Conservation (phyloP, 2,329 filamentous ascomycete species). For the Beauveria medogensis region DNA sequence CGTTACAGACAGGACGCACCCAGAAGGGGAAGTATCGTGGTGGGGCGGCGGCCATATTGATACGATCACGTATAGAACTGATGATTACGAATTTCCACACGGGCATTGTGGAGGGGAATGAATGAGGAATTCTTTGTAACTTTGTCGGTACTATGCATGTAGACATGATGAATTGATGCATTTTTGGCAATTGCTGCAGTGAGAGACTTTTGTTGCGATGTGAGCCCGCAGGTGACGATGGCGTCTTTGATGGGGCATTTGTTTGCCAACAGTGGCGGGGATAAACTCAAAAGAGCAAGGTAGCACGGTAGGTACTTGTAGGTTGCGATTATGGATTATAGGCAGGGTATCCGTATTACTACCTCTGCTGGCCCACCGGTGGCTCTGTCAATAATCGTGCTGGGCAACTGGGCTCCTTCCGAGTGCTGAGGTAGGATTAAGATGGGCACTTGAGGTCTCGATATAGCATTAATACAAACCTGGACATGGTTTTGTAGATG, state of each 20-base stretch:
- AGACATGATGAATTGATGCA: background rate
- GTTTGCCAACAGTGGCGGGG: background rate
- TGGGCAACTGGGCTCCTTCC: too few relatives aligned
- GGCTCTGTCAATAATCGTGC: too few relatives aligned
- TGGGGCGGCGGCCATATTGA: background rate
- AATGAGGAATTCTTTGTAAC: background rate
- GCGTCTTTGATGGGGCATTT: background rate
- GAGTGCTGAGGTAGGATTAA: too few relatives aligned
- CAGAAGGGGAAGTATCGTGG: background rate
- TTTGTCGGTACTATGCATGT: background rate
- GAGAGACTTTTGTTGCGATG: background rate
- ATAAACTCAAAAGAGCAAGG: too few relatives aligned
- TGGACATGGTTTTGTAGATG: too few relatives aligned
- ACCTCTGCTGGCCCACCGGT: too few relatives aligned
- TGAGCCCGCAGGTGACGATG: background rate
- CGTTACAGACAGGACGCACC: background rate
- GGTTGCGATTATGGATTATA: too few relatives aligned
- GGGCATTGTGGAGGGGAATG: background rate
- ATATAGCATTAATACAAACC: too few relatives aligned
- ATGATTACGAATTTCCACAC: constrained; percentile 5
- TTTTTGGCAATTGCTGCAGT: background rate
- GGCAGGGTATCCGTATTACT: too few relatives aligned
- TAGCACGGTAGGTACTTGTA: too few relatives aligned
- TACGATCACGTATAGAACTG: constrained; percentile 3
- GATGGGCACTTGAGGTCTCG: too few relatives aligned